Evolutionary conservation across 225 moss, liverwort and hornwort species (phyloP), one percentile per base, ranked within the genome.

Genomic region (Polytrichum commune): DNA sequence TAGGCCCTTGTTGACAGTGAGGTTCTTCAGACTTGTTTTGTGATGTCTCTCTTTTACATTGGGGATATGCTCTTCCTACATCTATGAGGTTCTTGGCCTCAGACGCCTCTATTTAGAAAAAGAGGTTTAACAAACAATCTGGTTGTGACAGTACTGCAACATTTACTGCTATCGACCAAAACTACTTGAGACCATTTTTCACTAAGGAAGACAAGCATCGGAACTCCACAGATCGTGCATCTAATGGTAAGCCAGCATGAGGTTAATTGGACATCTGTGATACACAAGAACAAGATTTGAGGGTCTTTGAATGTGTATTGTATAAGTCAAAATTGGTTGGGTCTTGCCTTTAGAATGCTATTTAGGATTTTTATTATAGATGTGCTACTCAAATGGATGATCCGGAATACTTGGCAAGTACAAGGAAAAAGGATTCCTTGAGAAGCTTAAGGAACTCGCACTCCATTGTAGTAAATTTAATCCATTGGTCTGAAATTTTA

Each of bases 121-220:
- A 46, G 46, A 46, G 46, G 16, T 46, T 46, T 13, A 46, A 13
- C 3, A 46, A 46, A 46, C 16, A 16, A 16, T 46, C 46, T 46
- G 81, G 26, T 30, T 84, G 68, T 73, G 24, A 74, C 82, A 86
- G 86, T 72, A 90, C 86, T 73, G 84, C 90, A 62, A 82, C 78
- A 57, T 98, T 98, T 64, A 90, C 93, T 67, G 84, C 91, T 55
- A 91, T 98, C 54, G 98, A 98, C 81, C 93, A 95, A 65, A 95
- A 98, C 79, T 98, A 95, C 76, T 72, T 98, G 87, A 93, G 85
- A 73, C 98, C 98, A 13, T 95, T 98, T 64, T 98, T 98, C 68
- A 98, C 95, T 30, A 84, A 84, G 68, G 93, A 93, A 69, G 89
- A 82, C 73, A 91, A 76, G 75, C 84, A 73, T 26, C 77, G 84